Conservation (phyloP, 139 green algal genomes). For the Chlorella sp. region DNA sequence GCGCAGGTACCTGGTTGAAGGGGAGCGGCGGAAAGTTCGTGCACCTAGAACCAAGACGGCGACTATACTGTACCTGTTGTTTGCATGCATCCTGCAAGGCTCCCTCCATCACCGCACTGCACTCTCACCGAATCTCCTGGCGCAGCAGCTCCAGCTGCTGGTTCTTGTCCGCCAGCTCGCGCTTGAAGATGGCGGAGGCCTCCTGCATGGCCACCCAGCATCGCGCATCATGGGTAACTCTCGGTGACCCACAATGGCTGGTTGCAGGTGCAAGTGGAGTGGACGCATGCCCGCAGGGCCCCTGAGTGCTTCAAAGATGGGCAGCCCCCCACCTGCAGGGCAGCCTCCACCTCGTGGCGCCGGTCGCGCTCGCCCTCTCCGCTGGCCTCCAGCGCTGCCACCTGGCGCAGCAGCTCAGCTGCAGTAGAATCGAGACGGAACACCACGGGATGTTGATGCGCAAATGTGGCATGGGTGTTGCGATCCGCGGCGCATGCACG, state of each 20-base stretch:
- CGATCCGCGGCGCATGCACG: too few species aligned
- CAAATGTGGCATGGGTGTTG: too few species aligned
- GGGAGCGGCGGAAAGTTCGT: too few species aligned
- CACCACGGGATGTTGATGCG: background rate
- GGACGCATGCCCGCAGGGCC: background rate
- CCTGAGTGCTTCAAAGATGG: background rate
- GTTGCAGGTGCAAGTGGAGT: background rate
- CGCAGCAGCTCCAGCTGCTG: constrained; percentile 50
- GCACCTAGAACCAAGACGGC: too few species aligned
- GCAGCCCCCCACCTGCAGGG: constrained; percentile 32
- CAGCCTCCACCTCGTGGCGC: constrained; percentile 57
- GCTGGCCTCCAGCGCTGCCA: constrained; percentile 50
- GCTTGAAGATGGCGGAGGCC: constrained; percentile 65
- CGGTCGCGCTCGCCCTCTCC: constrained; percentile 51
- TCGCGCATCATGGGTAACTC: too few species aligned
- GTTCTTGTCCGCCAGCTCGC: constrained; percentile 67
- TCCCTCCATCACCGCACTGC: too few species aligned
- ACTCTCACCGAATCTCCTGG: constrained; percentile 40
- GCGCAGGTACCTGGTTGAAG: constrained; percentile 14
- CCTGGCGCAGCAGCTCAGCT: constrained; percentile 45
- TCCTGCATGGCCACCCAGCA: constrained; percentile 39
- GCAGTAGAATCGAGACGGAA: background rate
- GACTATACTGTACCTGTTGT: too few species aligned
- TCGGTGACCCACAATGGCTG: too few species aligned
- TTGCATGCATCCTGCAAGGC: too few species aligned